phyloP scores from a whole-genome alignment of 768 basidiomycete genomes.

The Boletus tomentosulus region DNA sequence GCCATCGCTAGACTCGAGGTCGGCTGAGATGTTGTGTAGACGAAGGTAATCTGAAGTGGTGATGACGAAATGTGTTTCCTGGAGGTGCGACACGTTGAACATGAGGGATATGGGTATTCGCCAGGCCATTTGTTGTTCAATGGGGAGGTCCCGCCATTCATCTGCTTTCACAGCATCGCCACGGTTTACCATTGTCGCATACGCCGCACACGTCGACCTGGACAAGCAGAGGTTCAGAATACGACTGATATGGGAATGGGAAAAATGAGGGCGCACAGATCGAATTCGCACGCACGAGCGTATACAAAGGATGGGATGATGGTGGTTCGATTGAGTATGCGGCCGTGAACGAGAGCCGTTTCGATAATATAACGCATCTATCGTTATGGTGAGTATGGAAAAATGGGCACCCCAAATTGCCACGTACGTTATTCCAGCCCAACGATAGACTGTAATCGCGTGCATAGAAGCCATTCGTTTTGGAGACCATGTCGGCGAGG shows the following conservation, averaged over 20 bases:
- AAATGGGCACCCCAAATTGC: not conserved
- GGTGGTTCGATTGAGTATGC: too few species aligned
- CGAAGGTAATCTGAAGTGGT: conserved; percentile 22
- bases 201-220: conserved; percentile 38
- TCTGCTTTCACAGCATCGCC: conserved; percentile 36
- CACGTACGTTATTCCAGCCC: conserved; percentile 46
- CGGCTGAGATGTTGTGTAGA: conserved; percentile 29
- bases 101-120: conserved; percentile 34
- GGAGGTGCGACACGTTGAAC: conserved; percentile 42
- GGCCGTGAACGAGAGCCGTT: conserved; percentile 39
- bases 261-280: conserved; percentile 14
- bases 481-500: not conserved
- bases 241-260: not conserved
- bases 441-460: conserved; percentile 45
- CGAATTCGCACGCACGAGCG: conserved; percentile 34
- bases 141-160: conserved; percentile 39
- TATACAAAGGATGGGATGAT: too few species aligned
- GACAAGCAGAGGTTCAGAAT: not conserved
- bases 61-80: conserved; percentile 34
- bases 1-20: conserved; percentile 36
- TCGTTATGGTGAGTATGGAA: not conserved
- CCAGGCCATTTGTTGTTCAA: conserved; percentile 35
- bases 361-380: conserved; percentile 50
- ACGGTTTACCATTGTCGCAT: conserved; percentile 43
- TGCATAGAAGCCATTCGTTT: conserved; percentile 42